Evolutionary conservation across 345 rosid species (phyloP).

Genomic region (Triadica sebifera): DNA sequence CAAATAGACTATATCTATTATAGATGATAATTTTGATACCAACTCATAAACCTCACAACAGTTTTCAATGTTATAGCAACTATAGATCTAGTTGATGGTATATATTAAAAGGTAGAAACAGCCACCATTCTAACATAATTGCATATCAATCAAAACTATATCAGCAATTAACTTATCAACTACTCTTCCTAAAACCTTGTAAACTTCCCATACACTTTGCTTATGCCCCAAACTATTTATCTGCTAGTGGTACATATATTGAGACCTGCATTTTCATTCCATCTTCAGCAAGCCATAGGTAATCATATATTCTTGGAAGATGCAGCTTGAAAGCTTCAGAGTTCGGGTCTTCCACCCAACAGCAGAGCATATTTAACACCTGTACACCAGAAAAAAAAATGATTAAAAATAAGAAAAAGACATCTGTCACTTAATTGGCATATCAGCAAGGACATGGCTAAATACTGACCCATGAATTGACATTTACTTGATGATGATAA

Average conservation of each 20-base stretch:
- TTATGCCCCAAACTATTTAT: neutral
- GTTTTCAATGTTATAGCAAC: neutral
- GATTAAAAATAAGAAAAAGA: neutral
- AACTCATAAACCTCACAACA: slow-evolving; percentile 4
- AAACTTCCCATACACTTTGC: neutral
- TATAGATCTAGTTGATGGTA: neutral
- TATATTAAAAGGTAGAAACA: neutral
- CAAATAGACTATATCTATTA: slow-evolving; percentile 13
- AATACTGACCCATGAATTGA: slow-evolving; percentile 1
- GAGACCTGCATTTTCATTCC: slow-evolving; percentile 99
- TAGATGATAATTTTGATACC: slow-evolving; percentile 14
- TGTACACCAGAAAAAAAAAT: slow-evolving; percentile 22
- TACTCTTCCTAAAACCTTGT: neutral
- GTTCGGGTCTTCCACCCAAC: slow-evolving; percentile 98
- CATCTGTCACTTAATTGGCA: neutral
- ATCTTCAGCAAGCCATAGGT: slow-evolving; percentile 96
- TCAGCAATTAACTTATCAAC: slow-evolving; percentile 8
- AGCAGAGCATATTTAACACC: slow-evolving; percentile 97
- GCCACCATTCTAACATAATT: neutral
- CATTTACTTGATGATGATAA: neutral
- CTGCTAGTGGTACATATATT: neutral
- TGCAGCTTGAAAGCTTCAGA: slow-evolving; percentile 94
- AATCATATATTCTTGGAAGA: slow-evolving; percentile 80
- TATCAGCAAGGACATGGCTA: neutral
- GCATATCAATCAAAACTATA: slow-evolving; percentile 10